Evolutionary conservation across 1,284 basidiomycete species (phyloP).

Genomic region (Leccinum pachyderme): DNA sequence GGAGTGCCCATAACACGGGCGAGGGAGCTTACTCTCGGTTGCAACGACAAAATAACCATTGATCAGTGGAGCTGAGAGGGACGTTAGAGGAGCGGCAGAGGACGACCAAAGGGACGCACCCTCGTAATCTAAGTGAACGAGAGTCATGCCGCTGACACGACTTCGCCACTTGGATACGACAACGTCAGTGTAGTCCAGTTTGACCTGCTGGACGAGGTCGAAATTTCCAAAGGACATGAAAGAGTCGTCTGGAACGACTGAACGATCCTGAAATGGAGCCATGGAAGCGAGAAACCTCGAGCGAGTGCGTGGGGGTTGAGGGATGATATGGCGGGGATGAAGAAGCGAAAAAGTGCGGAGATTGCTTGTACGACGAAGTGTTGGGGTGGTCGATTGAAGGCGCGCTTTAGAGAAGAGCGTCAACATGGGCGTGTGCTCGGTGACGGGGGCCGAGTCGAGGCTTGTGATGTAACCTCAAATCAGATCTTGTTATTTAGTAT

Average conservation of each 20-base stretch:
- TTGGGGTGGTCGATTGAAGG: constrained; percentile 28
- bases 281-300: constrained; percentile 30
- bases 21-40: constrained; percentile 75
- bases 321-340: constrained; percentile 16
- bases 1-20: background rate
- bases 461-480: background rate
- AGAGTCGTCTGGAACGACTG: constrained; percentile 7
- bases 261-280: constrained; percentile 23
- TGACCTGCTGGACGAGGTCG: constrained; percentile 70
- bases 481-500: no score
- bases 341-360: constrained; percentile 18
- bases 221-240: constrained; percentile 62
- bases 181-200: constrained; percentile 75
- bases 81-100: constrained; percentile 7
- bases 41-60: constrained; percentile 92
- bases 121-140: constrained; percentile 83
- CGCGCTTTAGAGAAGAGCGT: constrained; percentile 35
- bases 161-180: constrained; percentile 85
- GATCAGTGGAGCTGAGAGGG: constrained; percentile 71
- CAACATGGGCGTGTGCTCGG: constrained; percentile 14
- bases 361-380: constrained; percentile 19
- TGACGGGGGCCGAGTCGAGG: background rate
- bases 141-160: constrained; percentile 70
- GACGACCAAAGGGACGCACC: constrained; percentile 40
- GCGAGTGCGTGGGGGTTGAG: constrained; percentile 4